These are phyloP conservation scores for Populus ilicifolia DNA, from an alignment of 345 rosid species.

Conservation along the genomic window DNA sequence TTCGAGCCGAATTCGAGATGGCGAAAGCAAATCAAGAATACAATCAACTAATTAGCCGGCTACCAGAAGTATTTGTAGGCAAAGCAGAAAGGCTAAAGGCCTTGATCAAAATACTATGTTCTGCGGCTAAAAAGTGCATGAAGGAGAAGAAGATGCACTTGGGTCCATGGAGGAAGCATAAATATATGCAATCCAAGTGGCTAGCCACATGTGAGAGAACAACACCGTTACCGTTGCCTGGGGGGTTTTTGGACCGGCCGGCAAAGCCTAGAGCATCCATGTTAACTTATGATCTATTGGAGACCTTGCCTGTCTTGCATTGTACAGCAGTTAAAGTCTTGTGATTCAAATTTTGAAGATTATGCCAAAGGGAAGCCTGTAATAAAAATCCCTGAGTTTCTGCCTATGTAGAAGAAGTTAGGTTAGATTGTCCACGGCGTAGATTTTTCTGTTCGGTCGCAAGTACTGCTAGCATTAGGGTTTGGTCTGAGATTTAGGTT, in stretches of 20 bases:
- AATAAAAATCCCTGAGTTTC: background rate
- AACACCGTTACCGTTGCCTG: slow-evolving; percentile 22
- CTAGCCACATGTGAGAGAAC: slow-evolving; percentile 46
- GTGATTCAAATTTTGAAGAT: slow-evolving; percentile 24
- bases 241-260: slow-evolving; percentile 23
- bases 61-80: slow-evolving; percentile 72
- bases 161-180: slow-evolving; percentile 89
- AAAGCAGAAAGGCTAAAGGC: slow-evolving; percentile 65
- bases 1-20: slow-evolving; percentile 76
- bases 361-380: background rate
- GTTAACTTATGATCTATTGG: slow-evolving; percentile 57
- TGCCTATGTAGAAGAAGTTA: too few relatives aligned
- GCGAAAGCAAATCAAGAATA: slow-evolving; percentile 70
- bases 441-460: too few relatives aligned
- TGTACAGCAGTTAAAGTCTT: slow-evolving; percentile 50
- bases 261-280: slow-evolving; percentile 60
- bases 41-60: slow-evolving; percentile 34
- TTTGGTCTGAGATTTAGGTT: too few relatives aligned
- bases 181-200: slow-evolving; percentile 93
- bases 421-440: too few relatives aligned
- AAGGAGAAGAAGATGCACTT: slow-evolving; percentile 82
- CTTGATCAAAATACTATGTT: slow-evolving; percentile 64
- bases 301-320: slow-evolving; percentile 35
- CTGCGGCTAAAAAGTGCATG: slow-evolving; percentile 64
- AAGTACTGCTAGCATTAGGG: too few relatives aligned